Base-by-base conservation (phyloP, 805 yeast genomes). In the Maudiozyma saulgeensis region DNA sequence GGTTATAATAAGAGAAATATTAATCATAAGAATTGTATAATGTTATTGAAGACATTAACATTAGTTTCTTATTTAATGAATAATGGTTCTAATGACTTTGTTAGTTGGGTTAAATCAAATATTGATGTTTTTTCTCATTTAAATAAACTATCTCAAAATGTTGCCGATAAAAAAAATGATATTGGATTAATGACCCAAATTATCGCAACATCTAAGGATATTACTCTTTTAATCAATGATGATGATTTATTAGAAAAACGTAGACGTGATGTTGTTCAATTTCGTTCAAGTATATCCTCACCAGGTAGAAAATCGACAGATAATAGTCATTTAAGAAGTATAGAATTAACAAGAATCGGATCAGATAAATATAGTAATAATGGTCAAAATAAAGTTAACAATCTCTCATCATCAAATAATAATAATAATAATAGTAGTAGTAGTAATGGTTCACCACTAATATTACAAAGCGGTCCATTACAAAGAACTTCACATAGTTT, bases 31-130 rank as follows among this genome's bases (percentile, higher is more conserved):
- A 66, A 68, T 44, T 67, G 76, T 56, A 55, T 71, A 9, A 71
- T 67, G 32, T 57, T 78, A 0, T 56, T 78, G 47, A 81, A 80
- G 58, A 71, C 79, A 2, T 59, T 80, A 16, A 77, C 84, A 0
- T 72, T 81, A 13, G 66, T 79, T 2, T 68, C 75, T 32, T 80
- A 76, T 51, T 56, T 79, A 34, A 53, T 79, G 18, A 74, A 79
- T 50, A 75, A 78, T 38, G 85, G 85, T 0, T 76, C 83, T 0
- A 60, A 58, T 26, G 76, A 69, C 16, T 79, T 79, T 59, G 66
- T 74, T 12, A 53, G 62, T 5, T 79, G 83, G 80, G 54, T 72
- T 50, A 67, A 68, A 48, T 63, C 72, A 34, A 64, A 49, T 55
- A 56, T 47, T 53, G 58, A 41, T 50, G 52, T 49, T 54, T 61